Conservation (phyloP, 257 asterid species). For the Orobanche coerulescens region DNA sequence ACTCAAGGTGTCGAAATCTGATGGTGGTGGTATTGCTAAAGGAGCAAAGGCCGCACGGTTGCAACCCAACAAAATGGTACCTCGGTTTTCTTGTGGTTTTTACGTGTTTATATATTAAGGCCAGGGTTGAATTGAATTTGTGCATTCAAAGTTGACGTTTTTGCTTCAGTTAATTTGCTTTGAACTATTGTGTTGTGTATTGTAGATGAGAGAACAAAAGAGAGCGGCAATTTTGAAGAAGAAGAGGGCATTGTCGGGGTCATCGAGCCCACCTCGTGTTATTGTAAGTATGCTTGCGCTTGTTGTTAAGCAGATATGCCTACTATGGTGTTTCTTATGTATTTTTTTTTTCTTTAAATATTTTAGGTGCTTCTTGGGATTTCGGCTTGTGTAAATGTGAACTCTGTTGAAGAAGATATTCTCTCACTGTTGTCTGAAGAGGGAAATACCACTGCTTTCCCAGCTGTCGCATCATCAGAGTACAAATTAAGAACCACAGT, state of each 20-base stretch:
- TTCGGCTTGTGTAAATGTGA: conserved; percentile 50
- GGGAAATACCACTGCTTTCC: conserved; percentile 34
- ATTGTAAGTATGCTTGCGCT: conserved; percentile 68
- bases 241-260: conserved; percentile 71
- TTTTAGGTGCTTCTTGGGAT: conserved; percentile 91
- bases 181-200: no score
- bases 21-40: conserved; percentile 44
- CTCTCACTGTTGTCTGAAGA: conserved; percentile 48
- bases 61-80: conserved; percentile 83
- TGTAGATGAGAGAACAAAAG: conserved; percentile 77
- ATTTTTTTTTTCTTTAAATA: neutral
- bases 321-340: neutral
- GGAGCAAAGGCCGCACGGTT: conserved; percentile 81
- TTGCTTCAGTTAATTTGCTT: no score
- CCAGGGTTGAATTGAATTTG: neutral
- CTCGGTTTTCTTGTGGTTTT: neutral
- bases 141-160: neutral
- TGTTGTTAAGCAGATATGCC: neutral
- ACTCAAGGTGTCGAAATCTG: conserved; percentile 42
- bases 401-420: conserved; percentile 67
- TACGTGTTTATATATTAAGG: no score
- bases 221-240: conserved; percentile 63
- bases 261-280: conserved; percentile 78
- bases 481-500: conserved; percentile 86
- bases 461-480: conserved; percentile 67